Percentiles rank a stretch among this genome's conserved stretches.
Evolutionary conservation across 192 early-diverging fungal genomes (phyloP).

Genomic region (Podochytrium sp.): DNA sequence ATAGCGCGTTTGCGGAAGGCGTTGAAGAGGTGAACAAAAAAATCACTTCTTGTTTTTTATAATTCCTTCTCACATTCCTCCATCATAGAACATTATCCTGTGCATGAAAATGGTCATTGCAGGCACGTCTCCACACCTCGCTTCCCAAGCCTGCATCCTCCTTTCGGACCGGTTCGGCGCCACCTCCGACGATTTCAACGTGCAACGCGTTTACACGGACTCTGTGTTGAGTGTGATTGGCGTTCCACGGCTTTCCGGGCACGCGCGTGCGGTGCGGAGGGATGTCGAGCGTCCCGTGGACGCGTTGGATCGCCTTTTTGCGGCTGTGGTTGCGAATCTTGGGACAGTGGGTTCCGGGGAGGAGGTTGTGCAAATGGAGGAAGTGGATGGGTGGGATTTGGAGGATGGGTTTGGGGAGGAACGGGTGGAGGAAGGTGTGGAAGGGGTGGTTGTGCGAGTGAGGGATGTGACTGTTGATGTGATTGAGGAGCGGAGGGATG

Average conservation of each 20-base stretch:
- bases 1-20: slow-evolving; percentile 24
- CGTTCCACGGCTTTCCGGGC: neutral
- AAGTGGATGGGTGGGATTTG: neutral
- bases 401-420: slow-evolving; percentile 23
- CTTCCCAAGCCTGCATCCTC: slow-evolving; percentile 30
- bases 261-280: slow-evolving; percentile 34
- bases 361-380: neutral
- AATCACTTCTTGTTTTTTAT: neutral
- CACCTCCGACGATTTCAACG: slow-evolving; percentile 3
- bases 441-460: neutral
- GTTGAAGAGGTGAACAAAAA: neutral
- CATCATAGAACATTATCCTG: slow-evolving; percentile 23
- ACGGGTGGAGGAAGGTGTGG: slow-evolving; percentile 5
- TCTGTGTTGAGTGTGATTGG: slow-evolving; percentile 31
- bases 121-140: slow-evolving; percentile 34
- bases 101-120: slow-evolving; percentile 51
- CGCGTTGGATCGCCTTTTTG: slow-evolving; percentile 39
- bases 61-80: too few species aligned
- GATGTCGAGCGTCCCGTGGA: slow-evolving; percentile 40
- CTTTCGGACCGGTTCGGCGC: slow-evolving; percentile 5
- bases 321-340: neutral
- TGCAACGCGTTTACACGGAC: slow-evolving; percentile 31
- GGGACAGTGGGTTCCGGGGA: neutral
- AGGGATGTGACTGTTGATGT: neutral
- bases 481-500: neutral